Evolutionary conservation across 2,329 filamentous ascomycete species (phyloP).

Genomic region (Fusarium robinianum): DNA sequence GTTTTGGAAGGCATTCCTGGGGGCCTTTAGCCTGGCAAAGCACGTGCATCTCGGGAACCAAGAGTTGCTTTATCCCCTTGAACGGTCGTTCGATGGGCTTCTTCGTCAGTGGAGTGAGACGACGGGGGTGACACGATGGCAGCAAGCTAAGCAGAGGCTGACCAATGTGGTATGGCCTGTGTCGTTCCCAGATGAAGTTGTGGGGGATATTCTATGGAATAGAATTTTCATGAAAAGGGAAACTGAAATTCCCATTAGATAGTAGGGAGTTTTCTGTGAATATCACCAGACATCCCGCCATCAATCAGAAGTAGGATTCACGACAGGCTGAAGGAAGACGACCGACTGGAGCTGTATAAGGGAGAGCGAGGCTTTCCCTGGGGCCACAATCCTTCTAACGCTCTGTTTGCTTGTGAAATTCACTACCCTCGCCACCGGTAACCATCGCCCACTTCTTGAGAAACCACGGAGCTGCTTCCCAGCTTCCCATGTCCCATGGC

Average conservation of each 20-base stretch:
- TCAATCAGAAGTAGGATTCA: too few species aligned
- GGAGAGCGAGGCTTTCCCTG: too few species aligned
- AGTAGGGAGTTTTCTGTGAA: too few species aligned
- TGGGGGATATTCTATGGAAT: conserved; percentile 13
- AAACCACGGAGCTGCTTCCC: conserved; percentile 39
- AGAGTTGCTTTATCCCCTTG: not conserved
- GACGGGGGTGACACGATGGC: conserved; percentile 1
- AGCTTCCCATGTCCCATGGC: conserved; percentile 37
- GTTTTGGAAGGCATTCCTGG: conserved; percentile 31
- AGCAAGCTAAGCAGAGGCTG: conserved; percentile 3
- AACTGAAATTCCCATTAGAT: too few species aligned
- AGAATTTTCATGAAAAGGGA: not conserved
- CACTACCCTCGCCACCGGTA: conserved; percentile 24
- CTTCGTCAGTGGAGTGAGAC: conserved; percentile 19
- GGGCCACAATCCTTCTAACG: conserved; percentile 28
- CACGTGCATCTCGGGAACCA: not conserved
- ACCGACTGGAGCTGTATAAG: too few species aligned
- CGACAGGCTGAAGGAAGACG: too few species aligned
- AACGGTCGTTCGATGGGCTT: not conserved
- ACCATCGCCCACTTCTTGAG: conserved; percentile 34
- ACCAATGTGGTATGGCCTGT: conserved; percentile 15
- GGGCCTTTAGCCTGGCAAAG: conserved; percentile 21
- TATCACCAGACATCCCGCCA: too few species aligned
- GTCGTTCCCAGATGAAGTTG: not conserved
- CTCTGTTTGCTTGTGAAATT: conserved; percentile 33